Evolutionary conservation across 148 eudicot genomes (phyloP).

Genomic region (Rhododendron mucronatum): DNA sequence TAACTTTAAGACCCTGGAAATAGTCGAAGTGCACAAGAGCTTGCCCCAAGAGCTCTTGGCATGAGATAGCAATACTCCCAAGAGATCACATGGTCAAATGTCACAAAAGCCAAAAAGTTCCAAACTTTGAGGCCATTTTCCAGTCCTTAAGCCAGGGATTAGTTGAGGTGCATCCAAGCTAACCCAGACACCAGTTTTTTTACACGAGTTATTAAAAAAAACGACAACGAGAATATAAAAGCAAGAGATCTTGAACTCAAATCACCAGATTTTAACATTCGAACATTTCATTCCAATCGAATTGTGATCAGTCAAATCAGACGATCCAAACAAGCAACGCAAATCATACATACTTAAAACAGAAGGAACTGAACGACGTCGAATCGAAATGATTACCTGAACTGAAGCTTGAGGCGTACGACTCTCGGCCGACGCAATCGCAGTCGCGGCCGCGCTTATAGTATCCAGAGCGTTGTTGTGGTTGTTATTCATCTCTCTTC

Average conservation of each 20-base stretch:
- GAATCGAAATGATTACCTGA: conserved; percentile 37
- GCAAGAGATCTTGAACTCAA: conserved; percentile 8
- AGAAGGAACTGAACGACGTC: not conserved
- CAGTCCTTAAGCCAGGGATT: not conserved
- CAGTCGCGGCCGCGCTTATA: conserved; percentile 90
- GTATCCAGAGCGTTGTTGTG: conserved; percentile 57
- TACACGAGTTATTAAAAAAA: too few relatives aligned
- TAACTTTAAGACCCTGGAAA: too few relatives aligned
- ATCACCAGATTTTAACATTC: not conserved
- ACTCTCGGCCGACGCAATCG: conserved; percentile 70
- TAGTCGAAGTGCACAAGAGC: too few relatives aligned
- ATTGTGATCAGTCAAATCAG: not conserved
- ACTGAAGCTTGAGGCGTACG: conserved; percentile 46
- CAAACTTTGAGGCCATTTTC: not conserved
- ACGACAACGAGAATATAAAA: not conserved
- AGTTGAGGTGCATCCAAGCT: not conserved
- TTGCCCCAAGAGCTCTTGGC: too few relatives aligned
- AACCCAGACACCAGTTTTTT: too few relatives aligned
- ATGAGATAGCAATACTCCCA: too few relatives aligned
- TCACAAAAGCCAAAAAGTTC: not conserved
- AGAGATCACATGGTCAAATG: not conserved
- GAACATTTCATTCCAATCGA: not conserved
- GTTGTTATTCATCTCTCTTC: conserved; percentile 31
- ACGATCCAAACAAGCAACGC: not conserved
- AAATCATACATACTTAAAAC: not conserved